Base-by-base conservation (phyloP, 2,329 filamentous ascomycete species). In the Alternaria sp. region DNA sequence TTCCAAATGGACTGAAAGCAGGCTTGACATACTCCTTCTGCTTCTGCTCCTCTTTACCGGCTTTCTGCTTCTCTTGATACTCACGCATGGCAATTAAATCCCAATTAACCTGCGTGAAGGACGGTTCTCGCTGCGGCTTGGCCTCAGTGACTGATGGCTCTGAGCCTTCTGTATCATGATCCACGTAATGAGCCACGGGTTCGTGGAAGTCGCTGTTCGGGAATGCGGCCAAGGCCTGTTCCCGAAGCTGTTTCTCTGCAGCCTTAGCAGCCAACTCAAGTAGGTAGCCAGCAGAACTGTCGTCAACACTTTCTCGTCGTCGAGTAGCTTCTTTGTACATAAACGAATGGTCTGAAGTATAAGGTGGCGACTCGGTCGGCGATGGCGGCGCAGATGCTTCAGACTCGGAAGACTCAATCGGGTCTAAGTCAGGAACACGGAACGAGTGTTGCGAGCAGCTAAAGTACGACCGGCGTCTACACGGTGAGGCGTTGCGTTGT, bases 31-130 rank as follows among this genome's bases (percentile, higher is more conserved):
- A 32, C 56, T 61, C 71, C 64, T 58, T 72, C 54, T 64, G 63
- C 44, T 69, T 72, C 54, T 65, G 58, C 57, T 69, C 67, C 47
- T 75, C 67, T 28, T 67, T 67, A 32, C 74, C 70, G 45, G 73
- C 69, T 45, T 84, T 84, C 69, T 85, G 81, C 70, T 89, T 84
- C 69, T 92, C 88, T 55, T 89, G 91, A 79, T 95, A 91, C 70
- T 90, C 87, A 70, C 92, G 91, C 91, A 96, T 92, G 71, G 93
- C 90, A 72, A 90, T 87, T 74, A 96, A 85, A 75, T 93, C 93
- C 89, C 91, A 95, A 61, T 87, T 82, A 5, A 88, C 86, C 70
- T 89, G 84, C 54, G 87, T 86, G 3, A 88, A 90, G 51, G 89
- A 90, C 50, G 88, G 88, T 73, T 89, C 88, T 44, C 88, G 85